These are phyloP conservation scores for Kalmanozyma brasiliensis DNA, from an alignment of 1,284 basidiomycete species.

Conservation along the genomic window DNA sequence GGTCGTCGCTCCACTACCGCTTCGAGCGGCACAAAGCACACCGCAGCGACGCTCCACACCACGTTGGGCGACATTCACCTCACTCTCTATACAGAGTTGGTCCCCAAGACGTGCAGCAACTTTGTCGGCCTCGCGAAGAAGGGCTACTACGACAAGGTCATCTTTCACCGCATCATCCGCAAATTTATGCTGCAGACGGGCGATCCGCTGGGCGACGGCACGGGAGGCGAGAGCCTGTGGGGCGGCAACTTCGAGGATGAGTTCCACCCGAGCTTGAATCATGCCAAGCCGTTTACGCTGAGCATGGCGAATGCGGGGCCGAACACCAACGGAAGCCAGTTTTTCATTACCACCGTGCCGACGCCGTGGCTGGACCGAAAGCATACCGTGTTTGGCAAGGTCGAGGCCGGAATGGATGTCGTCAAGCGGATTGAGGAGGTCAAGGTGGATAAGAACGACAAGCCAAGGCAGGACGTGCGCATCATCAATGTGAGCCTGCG, in stretches of 20 bases:
- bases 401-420: slow-evolving; percentile 71
- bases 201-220: slow-evolving; percentile 95
- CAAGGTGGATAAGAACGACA: slow-evolving; percentile 68
- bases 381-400: slow-evolving; percentile 73
- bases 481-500: slow-evolving; percentile 46
- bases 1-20: slow-evolving; percentile 11
- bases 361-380: slow-evolving; percentile 85
- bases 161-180: slow-evolving; percentile 97
- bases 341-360: slow-evolving; percentile 97
- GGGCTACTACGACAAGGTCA: slow-evolving; percentile 90
- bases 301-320: slow-evolving; percentile 99
- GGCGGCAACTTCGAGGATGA: slow-evolving; percentile 89
- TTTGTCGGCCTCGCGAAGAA: slow-evolving; percentile 92
- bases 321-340: slow-evolving; percentile 92
- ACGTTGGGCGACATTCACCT: slow-evolving; percentile 89
- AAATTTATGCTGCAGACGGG: slow-evolving; percentile 99
- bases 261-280: slow-evolving; percentile 83
- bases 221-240: slow-evolving; percentile 94
- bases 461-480: slow-evolving; percentile 58
- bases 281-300: slow-evolving; percentile 94
- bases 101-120: slow-evolving; percentile 95
- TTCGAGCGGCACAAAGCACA: slow-evolving; percentile 11
- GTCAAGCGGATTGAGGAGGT: slow-evolving; percentile 85
- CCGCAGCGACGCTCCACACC: slow-evolving; percentile 86
- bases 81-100: slow-evolving; percentile 87